Base-by-base conservation (phyloP, 345 rosid genomes). In the Citrus unshiu region DNA sequence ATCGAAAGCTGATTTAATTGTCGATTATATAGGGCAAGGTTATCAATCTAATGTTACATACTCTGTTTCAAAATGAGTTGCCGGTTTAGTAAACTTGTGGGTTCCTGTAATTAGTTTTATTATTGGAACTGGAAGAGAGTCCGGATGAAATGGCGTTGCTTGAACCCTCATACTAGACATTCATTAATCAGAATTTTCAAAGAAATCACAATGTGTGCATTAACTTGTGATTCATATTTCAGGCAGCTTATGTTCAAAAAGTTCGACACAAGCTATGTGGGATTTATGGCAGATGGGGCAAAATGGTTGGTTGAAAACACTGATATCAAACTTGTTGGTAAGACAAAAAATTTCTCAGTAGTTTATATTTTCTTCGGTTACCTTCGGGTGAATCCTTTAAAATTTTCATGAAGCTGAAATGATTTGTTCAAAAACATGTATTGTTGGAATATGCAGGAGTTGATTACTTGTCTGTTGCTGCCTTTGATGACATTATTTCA, bases 281-380 rank as follows among this genome's bases (percentile, higher is more conserved):
- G 97, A 29, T 95, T 95, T 79, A 90, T 85, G 86, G 85, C 73
- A 72, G 99, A 95, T 43, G 99, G 95, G 6, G 97, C 97, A 5
- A 89, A 89, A 40, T 95, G 98, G 97, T 86, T 95, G 91, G 93
- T 91, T 29, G 94, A 93, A 51, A 91, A 93, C 79, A 93, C 99
- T 2, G 95, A 92, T 84, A 87, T 95, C 86, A 95, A 92, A 82
- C 86, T 95, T 63, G 86, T 95, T 7, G 99, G 96, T 95, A 82
- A 77, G 87, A 18, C 18, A 3, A 54, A 51, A 14, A 14, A 18
- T 18, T 54, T 54, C 21, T 18, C 0, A 54, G 7, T 5, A 6
- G 58, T 54, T 54, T 1, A 54, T 1, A 54, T 18, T 54, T 54
- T 54, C 58, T 54, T 54, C 19, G 0, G 22, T 18, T 54, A 54